phyloP scores from a whole-genome alignment of 2,329 filamentous ascomycete species.

The Hansfordia pulvinata region DNA sequence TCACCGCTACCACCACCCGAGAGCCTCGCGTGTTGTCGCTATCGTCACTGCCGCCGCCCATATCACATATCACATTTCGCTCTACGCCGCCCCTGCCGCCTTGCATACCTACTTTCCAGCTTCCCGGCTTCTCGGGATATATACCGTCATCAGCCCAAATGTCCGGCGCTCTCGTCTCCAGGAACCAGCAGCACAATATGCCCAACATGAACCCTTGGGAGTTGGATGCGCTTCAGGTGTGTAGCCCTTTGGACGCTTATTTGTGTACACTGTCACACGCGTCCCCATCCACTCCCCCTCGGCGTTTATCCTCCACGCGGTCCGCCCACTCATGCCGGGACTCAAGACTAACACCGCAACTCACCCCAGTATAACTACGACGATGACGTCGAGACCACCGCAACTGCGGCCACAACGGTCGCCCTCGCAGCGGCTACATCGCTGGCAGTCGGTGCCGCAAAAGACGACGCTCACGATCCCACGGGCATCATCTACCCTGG shows the following conservation, averaged over 20 bases:
- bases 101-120: too few relatives aligned
- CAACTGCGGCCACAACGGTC: constrained; percentile 2
- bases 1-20: too few relatives aligned
- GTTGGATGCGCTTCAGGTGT: constrained; percentile 16
- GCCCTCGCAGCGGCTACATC: constrained; percentile 4
- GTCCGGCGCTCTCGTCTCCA: too few relatives aligned
- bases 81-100: too few relatives aligned
- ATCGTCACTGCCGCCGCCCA: too few relatives aligned
- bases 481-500: constrained; percentile 43
- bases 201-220: constrained; percentile 19
- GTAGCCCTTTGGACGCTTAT: constrained; percentile 4
- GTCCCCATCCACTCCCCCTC: too few relatives aligned
- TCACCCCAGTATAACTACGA: constrained; percentile 3
- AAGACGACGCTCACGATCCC: constrained; percentile 21
- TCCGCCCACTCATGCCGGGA: constrained; percentile 5
- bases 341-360: constrained; percentile 3
- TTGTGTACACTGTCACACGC: constrained; percentile 11
- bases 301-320: too few relatives aligned
- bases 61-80: too few relatives aligned
- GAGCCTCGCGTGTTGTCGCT: too few relatives aligned
- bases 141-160: too few relatives aligned
- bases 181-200: too few relatives aligned
- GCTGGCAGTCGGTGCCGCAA: constrained; percentile 1
- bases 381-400: constrained; percentile 5
- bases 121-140: too few relatives aligned